Evolutionary conservation across 139 green algal species (phyloP).

Genomic region (Edaphochlamys debaryana): DNA sequence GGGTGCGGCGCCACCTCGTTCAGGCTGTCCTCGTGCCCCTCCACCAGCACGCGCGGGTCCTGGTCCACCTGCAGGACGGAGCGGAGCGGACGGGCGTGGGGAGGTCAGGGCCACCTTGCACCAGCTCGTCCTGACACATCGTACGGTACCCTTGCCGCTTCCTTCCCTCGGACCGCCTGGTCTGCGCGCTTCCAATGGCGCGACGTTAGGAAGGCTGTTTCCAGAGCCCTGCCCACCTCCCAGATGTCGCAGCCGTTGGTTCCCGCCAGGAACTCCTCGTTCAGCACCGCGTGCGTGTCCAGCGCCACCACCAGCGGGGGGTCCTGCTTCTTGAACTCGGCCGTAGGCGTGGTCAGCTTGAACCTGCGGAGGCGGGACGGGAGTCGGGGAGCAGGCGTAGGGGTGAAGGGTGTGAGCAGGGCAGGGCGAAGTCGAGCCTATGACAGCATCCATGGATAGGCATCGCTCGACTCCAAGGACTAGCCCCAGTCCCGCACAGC

Average conservation of each 20-base stretch:
- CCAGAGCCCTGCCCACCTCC: too few relatives aligned
- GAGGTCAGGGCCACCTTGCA: not conserved
- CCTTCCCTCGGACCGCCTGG: too few relatives aligned
- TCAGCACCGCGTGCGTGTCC: conserved; percentile 44
- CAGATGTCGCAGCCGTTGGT: conserved; percentile 71
- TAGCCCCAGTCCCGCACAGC: too few relatives aligned
- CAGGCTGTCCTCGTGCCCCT: conserved; percentile 55
- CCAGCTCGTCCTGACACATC: not conserved
- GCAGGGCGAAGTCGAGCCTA: too few relatives aligned
- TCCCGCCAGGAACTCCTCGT: conserved; percentile 59
- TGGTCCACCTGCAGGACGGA: conserved; percentile 39
- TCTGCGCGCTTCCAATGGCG: too few relatives aligned
- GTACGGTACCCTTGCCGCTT: too few relatives aligned
- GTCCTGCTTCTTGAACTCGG: conserved; percentile 12
- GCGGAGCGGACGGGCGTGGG: not conserved
- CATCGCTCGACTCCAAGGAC: too few relatives aligned
- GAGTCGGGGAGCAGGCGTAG: not conserved
- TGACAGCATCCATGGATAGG: too few relatives aligned
- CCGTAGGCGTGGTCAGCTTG: conserved; percentile 7
- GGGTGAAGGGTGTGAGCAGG: too few relatives aligned
- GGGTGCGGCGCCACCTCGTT: conserved; percentile 53
- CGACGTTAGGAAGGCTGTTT: too few relatives aligned
- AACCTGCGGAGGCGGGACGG: not conserved
- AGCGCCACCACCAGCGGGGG: conserved; percentile 46
- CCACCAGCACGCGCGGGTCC: conserved; percentile 54